Conservation (phyloP, 176 grass and related monocot genomes). For the Tillandsia leiboldiana region DNA sequence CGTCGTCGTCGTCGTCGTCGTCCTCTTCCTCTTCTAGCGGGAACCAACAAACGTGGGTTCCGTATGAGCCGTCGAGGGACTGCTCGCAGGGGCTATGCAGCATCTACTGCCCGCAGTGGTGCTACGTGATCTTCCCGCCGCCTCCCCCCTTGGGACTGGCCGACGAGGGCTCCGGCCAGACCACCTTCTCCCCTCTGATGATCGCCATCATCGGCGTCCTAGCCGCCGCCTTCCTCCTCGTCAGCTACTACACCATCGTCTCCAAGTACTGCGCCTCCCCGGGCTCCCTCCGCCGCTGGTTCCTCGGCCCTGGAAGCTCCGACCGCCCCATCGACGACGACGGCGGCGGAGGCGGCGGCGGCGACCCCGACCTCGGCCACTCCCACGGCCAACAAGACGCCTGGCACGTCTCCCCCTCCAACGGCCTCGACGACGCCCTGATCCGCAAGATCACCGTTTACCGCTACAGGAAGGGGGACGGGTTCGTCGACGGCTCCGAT, state of each 20-base stretch:
- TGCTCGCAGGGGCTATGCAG: slow-evolving; percentile 94
- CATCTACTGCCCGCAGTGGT: slow-evolving; percentile 95
- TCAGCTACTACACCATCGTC: slow-evolving; percentile 19
- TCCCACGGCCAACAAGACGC: background rate
- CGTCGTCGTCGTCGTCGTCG: background rate
- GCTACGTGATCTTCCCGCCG: slow-evolving; percentile 45
- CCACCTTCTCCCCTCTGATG: slow-evolving; percentile 15
- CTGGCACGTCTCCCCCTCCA: slow-evolving; percentile 15
- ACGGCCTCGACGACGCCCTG: slow-evolving; percentile 17
- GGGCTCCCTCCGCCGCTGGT: background rate
- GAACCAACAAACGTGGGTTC: slow-evolving; percentile 62
- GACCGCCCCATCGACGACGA: too few relatives aligned
- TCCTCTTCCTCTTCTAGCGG: background rate
- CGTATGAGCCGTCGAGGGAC: slow-evolving; percentile 59
- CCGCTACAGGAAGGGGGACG: slow-evolving; percentile 23
- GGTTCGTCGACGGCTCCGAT: slow-evolving; percentile 23
- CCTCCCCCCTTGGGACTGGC: slow-evolving; percentile 34
- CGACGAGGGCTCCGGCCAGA: slow-evolving; percentile 1
- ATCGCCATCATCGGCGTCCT: slow-evolving; percentile 28
- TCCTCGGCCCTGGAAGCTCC: slow-evolving; percentile 9
- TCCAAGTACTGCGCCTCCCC: slow-evolving; percentile 12
- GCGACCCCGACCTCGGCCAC: background rate
- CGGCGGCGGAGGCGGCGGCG: background rate
- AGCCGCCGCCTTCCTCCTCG: slow-evolving; percentile 19
- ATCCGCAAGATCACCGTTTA: slow-evolving; percentile 19